phyloP scores from a whole-genome alignment of 2,329 filamentous ascomycete species.

The Cadophora gregata region DNA sequence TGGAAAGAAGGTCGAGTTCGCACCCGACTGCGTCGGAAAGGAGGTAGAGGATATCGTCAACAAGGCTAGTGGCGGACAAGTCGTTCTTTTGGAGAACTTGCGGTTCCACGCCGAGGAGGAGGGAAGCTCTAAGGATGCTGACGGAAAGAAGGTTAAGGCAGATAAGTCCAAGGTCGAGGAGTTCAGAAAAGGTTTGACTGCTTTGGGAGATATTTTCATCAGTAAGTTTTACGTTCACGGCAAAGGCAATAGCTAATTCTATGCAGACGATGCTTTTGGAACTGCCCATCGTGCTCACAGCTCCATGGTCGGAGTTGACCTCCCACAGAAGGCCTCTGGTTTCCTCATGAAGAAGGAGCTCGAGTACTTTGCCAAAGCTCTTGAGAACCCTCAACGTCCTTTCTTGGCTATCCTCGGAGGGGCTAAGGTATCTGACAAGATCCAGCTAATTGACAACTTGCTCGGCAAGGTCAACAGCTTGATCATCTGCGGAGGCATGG shows the following conservation, averaged over 20 bases:
- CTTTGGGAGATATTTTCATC: conserved; percentile 93
- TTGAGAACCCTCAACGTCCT: conserved; percentile 89
- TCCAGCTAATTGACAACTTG: conserved; percentile 98
- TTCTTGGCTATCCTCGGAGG: conserved; percentile 99
- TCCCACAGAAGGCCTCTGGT: conserved; percentile 95
- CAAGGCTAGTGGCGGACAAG: conserved; percentile 78
- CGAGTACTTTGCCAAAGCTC: conserved; percentile 97
- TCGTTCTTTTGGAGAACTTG: conserved; percentile 95
- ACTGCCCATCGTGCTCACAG: conserved; percentile 98
- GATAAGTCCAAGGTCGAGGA: conserved; percentile 90
- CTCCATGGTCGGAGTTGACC: conserved; percentile 96
- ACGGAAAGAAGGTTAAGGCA: conserved; percentile 97
- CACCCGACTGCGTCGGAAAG: conserved; percentile 86
- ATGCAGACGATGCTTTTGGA: conserved; percentile 91
- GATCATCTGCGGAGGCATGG: conserved; percentile 97
- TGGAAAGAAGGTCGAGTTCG: conserved; percentile 81
- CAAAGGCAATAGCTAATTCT: conserved; percentile 29
- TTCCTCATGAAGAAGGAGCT: conserved; percentile 99
- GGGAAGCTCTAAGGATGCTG: conserved; percentile 90
- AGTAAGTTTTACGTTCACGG: conserved; percentile 63
- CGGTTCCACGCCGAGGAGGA: conserved; percentile 99
- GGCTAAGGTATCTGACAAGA: conserved; percentile 99
- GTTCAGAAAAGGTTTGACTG: conserved; percentile 95
- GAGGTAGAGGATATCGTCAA: conserved; percentile 91
- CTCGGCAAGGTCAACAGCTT: conserved; percentile 97